Base-by-base conservation (phyloP, 805 yeast genomes). In the Debaryomyces maramus region DNA sequence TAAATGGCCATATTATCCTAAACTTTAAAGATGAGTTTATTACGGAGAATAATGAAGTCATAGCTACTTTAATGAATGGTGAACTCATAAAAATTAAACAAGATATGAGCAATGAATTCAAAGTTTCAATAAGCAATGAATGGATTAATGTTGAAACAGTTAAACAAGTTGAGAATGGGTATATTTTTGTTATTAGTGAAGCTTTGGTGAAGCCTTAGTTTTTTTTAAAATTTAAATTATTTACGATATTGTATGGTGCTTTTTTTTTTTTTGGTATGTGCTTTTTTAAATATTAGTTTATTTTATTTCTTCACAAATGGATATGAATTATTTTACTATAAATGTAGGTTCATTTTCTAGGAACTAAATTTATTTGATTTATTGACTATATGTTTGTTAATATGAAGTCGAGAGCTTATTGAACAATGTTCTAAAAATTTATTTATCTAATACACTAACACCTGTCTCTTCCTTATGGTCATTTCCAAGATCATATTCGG, bases 1-100 rank as follows among this genome's bases (percentile, higher is more conserved):
- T 87, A 20, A 67, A 75, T 43, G 75, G 82, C 28, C 96, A 88
- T 58, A 63, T 85, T 20, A 76, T 81, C 28, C 38, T 41, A 11
- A 47, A 56, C 33, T 55, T 60, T 28, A 44, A 50, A 5, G 49
- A 52, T 26, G 48, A 58, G 32, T 34, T 40, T 11, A 45, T 55
- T 32, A 36, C 32, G 7, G 41, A 45, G 10, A 44, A 40, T 20
- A 48, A 42, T 21, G 40, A 34, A n/a, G 40, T 61, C 27, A 29
- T 39, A 8, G 48, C 55, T 23, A 39, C 34, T 10, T 48, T 55
- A 36, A 42, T 48, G 17, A 52, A 48, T 31, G 67, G 64, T 3
- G 45, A 48, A 27, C 29, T 38, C n/a, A 36, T 60, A 14, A 51
- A 34, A 24, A 53, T 61, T 30, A 50, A 44, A 20, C 60, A 56